Evolutionary conservation across 2,329 filamentous ascomycete genomes (phyloP).

Genomic region (Xylaria hypoxylon): DNA sequence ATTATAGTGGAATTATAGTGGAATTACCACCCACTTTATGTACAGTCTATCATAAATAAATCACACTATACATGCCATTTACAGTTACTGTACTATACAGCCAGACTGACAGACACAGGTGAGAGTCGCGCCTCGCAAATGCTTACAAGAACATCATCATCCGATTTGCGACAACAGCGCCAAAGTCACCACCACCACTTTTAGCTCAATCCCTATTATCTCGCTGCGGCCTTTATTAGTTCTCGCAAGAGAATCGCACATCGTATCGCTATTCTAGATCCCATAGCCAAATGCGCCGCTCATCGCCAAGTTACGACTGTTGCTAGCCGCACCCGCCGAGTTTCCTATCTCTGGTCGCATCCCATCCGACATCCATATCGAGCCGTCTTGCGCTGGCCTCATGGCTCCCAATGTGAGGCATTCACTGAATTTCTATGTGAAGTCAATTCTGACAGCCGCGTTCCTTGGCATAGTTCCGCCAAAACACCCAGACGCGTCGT

Average conservation of each 20-base stretch:
- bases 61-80: not conserved
- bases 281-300: not conserved
- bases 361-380: not conserved
- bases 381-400: not conserved
- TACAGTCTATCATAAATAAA: not conserved
- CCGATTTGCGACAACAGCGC: slow-evolving; percentile 26
- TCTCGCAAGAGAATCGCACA: not conserved
- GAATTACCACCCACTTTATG: no score
- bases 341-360: slow-evolving; percentile 28
- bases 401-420: slow-evolving; percentile 48
- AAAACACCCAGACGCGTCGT: slow-evolving; percentile 63
- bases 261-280: not conserved
- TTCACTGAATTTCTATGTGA: not conserved
- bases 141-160: slow-evolving; percentile 18
- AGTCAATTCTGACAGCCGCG: slow-evolving; percentile 16
- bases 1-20: no score
- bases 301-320: slow-evolving; percentile 1
- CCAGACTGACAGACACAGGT: no score
- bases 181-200: not conserved
- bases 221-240: not conserved
- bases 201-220: not conserved
- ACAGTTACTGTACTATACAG: no score
- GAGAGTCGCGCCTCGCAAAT: slow-evolving; percentile 2
- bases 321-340: slow-evolving; percentile 5
- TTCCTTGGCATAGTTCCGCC: slow-evolving; percentile 44